Evolutionary conservation across 768 basidiomycete species (phyloP), one percentile per base, ranked within the genome.

Genomic region (Sarcomyxa edulis): DNA sequence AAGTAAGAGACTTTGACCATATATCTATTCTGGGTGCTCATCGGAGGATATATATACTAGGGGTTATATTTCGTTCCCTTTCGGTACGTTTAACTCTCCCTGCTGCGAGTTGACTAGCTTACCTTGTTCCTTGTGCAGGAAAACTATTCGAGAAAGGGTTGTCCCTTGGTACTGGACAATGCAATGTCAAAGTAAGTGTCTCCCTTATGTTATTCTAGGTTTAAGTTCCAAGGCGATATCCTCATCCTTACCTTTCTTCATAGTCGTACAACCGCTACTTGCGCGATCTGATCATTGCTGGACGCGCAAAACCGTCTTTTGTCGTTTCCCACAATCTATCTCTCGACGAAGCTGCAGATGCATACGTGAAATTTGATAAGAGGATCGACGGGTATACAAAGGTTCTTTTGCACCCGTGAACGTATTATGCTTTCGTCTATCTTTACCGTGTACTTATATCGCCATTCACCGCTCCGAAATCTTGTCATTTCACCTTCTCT

Each of bases 81-180:
- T 73, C 49, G 71, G 68, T 63, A 39, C 32, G 51, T 45, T 25
- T 21, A 26, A n/a, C n/a, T n/a, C n/a, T n/a, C n/a, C n/a, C n/a
- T n/a, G n/a, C n/a, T n/a, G n/a, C n/a, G n/a, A n/a, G n/a, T n/a
- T n/a, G n/a, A n/a, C n/a, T n/a, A n/a, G 18, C 19, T 31, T 6
- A 26, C 25, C 34, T 33, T 5, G 35, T 28, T 3, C 2, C 5
- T 12, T 20, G 5, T 15, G 12, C 34, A 55, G 47, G 56, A 11
- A 69, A 70, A 48, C 49, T 75, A 7, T 77, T 77, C 49, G 74
- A 76, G 58, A 77, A 76, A 45, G 74, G 73, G 1, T 52, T 77
- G n/a, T 61, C 61, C 3, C 35, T 77, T 19, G 74, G 71, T 6
- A 75, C 74, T 7, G 73, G 74, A 1, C 72, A 75, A 55, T 75